Conservation (phyloP, 2,329 filamentous ascomycete genomes). For the Arthroderma sp. region DNA sequence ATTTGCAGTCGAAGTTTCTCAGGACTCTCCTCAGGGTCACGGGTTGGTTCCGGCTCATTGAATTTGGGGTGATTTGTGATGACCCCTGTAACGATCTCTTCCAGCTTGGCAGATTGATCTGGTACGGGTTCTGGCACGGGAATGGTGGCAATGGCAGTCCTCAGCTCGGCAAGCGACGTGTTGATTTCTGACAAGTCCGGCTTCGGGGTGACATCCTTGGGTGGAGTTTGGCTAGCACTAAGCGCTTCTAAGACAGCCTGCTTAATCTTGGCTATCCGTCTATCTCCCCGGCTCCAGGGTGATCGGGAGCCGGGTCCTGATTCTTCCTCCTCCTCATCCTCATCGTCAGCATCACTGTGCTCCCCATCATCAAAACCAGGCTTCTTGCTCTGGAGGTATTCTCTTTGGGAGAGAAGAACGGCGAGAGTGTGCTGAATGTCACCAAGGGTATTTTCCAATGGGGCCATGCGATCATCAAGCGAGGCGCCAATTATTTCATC, state of each 20-base stretch:
- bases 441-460: slow-evolving; percentile 66
- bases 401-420: slow-evolving; percentile 41
- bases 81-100: slow-evolving; percentile 50
- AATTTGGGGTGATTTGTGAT: slow-evolving; percentile 45
- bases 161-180: slow-evolving; percentile 22
- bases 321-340: slow-evolving; percentile 58
- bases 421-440: slow-evolving; percentile 59
- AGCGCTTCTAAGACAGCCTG: slow-evolving; percentile 54
- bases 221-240: slow-evolving; percentile 27
- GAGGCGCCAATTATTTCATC: slow-evolving; percentile 71
- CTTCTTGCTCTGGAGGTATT: slow-evolving; percentile 41
- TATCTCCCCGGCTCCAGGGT: slow-evolving; percentile 53
- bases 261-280: slow-evolving; percentile 69
- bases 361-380: slow-evolving; percentile 49
- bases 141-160: slow-evolving; percentile 1
- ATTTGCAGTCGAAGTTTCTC: slow-evolving; percentile 44
- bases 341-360: slow-evolving; percentile 88
- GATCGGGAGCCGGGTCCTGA: slow-evolving; percentile 55
- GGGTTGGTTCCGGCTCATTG: slow-evolving; percentile 37
- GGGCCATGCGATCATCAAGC: slow-evolving; percentile 61
- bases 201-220: slow-evolving; percentile 14
- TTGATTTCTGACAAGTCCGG: slow-evolving; percentile 27
- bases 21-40: slow-evolving; percentile 31
- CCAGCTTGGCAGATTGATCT: slow-evolving; percentile 40
- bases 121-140: slow-evolving; percentile 20